These are phyloP conservation scores for Trichothecium roseum DNA, from an alignment of 2,329 filamentous ascomycete genomes.

Conservation along the genomic window DNA sequence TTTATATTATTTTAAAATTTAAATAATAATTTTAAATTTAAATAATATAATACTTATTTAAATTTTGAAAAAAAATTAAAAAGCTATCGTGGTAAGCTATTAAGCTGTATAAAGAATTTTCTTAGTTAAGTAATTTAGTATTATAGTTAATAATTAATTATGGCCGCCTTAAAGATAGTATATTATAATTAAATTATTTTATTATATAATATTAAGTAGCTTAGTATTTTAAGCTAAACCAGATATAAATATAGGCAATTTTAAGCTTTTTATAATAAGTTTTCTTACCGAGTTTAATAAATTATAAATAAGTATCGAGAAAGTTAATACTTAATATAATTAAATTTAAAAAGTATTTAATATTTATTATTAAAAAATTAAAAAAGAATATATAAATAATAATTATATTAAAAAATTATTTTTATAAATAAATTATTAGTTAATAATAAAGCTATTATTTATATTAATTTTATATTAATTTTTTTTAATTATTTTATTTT, in stretches of 20 bases:
- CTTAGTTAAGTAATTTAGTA: no score
- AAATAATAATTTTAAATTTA: not conserved
- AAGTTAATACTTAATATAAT: not conserved
- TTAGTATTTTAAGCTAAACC: not conserved
- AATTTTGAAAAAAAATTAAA: not conserved
- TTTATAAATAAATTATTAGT: not conserved
- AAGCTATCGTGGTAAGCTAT: not conserved
- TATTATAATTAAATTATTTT: conserved; percentile 1
- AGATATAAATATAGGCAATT: not conserved
- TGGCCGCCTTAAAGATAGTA: not conserved
- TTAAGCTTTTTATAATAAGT: not conserved
- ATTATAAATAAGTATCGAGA: not conserved
- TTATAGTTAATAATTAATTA: not conserved
- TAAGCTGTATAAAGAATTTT: no score
- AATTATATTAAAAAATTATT: not conserved
- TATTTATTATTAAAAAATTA: not conserved
- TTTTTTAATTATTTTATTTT: not conserved
- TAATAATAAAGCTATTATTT: no score
- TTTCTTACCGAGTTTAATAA: not conserved
- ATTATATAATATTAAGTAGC: not conserved
- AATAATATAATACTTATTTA: not conserved
- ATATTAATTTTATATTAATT: not conserved
- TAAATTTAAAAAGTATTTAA: not conserved
- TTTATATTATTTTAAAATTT: not conserved
- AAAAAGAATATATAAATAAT: not conserved